Evolutionary conservation across 768 basidiomycete species (phyloP), one percentile per base, ranked within the genome.

Genomic region (Porpolomopsis calyptriformis): DNA sequence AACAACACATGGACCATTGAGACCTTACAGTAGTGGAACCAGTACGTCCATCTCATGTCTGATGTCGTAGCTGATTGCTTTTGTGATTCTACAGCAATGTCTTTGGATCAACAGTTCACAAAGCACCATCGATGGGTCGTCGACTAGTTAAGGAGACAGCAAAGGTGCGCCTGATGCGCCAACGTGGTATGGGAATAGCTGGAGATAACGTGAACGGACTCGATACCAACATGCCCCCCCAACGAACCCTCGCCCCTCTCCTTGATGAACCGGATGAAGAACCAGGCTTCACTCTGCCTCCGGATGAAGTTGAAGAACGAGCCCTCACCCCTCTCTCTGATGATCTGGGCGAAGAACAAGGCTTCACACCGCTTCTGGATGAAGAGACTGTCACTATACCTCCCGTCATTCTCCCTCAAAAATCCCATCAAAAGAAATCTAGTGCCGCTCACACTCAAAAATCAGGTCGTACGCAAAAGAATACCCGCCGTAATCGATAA

Each of bases 21-120:
- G 16, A 48, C 47, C 11, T 8, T 48, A 14, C 18, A n/a, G 14
- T 48, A 40, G 47, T 48, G 47, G 47, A 41, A 42, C 26, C 14
- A 12, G 47, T 41, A 25, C n/a, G 40, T 29, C 14, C 14, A 14
- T 31, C 29, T 31, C 29, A 7, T 14, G 29, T 31, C 29, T 31
- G 29, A 7, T 31, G 29, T 31, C 29, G 14, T 31, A 31, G 29
- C 29, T 31, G 29, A 31, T 31, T 14, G 14, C 29, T 14, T 31
- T 31, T 31, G n/a, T 31, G 7, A 7, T 31, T 31, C 29, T 7
- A 31, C 14, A 31, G 29, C 7, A 31, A 31, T 7, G 29, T 31
- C 14, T 31, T 31, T 31, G 29, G 29, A 31, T 31, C 29, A 14
- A 14, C 29, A 7, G 29, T 14, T 31, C 29, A 31, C 29, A 31